phyloP scores from a whole-genome alignment of 2,329 filamentous ascomycete species.

The Ustulina deusta region DNA sequence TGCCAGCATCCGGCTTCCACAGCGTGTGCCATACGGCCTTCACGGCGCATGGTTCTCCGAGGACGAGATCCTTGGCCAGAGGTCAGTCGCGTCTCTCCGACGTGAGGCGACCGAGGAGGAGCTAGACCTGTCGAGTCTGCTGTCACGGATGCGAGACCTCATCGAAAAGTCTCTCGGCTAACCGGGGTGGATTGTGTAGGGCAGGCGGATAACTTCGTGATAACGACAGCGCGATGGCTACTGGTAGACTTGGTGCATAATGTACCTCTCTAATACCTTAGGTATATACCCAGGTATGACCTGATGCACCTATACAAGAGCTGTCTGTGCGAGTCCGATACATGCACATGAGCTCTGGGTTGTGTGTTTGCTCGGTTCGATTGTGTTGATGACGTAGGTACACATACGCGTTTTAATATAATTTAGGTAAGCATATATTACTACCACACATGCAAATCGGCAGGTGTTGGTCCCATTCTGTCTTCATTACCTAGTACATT shows the following conservation, averaged over 20 bases:
- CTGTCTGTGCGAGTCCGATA: not conserved
- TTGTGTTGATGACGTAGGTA: too few species aligned
- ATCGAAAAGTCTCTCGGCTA: conserved; percentile 47
- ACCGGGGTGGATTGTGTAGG: not conserved
- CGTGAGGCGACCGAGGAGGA: conserved; percentile 38
- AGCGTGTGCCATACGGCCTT: conserved; percentile 76
- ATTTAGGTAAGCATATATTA: too few species aligned
- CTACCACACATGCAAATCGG: too few species aligned
- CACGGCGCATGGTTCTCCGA: conserved; percentile 73
- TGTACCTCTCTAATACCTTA: conserved; percentile 6
- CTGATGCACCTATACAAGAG: not conserved
- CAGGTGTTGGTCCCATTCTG: too few species aligned
- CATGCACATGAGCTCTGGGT: not conserved
- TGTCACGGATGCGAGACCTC: conserved; percentile 44
- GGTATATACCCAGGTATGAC: not conserved
- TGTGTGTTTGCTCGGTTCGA: too few species aligned
- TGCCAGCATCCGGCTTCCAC: conserved; percentile 69
- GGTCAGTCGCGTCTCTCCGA: conserved; percentile 45
- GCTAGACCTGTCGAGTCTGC: conserved; percentile 42
- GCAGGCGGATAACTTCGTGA: not conserved
- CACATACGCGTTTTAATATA: too few species aligned
- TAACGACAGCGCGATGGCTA: not conserved
- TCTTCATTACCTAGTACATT: too few species aligned
- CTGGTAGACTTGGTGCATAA: not conserved
- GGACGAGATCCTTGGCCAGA: conserved; percentile 63